These are phyloP conservation scores for Aristolochia fimbriata DNA, from an alignment of 164 flowering plant genomes.

Conservation along the genomic window DNA sequence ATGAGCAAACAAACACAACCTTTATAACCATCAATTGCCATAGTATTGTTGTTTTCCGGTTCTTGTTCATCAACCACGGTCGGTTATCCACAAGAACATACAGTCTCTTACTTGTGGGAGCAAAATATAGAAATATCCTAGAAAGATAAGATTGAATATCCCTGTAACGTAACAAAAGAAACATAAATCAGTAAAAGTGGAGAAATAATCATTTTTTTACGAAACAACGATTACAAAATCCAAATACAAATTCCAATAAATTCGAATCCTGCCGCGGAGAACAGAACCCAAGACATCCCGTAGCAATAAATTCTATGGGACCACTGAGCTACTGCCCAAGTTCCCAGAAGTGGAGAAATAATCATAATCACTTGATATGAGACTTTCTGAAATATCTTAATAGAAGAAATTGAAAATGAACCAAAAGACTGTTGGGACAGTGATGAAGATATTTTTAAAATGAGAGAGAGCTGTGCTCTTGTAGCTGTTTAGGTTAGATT, in stretches of 20 bases:
- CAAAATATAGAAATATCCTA: conserved; percentile 15
- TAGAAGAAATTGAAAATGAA: neutral
- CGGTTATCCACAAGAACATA: conserved; percentile 22
- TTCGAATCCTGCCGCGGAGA: too few species aligned
- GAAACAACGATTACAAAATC: too few species aligned
- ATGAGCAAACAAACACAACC: conserved; percentile 9
- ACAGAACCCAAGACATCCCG: too few species aligned
- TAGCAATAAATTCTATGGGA: too few species aligned
- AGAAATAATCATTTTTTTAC: too few species aligned
- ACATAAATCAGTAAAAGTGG: neutral
- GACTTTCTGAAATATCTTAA: neutral
- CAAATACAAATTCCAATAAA: too few species aligned
- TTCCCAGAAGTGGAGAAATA: too few species aligned
- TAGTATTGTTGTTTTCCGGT: conserved; percentile 14
- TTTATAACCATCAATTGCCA: conserved; percentile 26
- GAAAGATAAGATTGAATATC: conserved; percentile 29
- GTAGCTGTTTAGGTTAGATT: too few species aligned
- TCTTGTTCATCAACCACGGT: conserved; percentile 22
- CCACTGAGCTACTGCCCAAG: too few species aligned
- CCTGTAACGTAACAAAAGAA: conserved; percentile 10
- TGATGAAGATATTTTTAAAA: neutral
- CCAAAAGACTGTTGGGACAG: neutral
- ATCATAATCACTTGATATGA: neutral
- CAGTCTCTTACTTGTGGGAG: conserved; percentile 15
- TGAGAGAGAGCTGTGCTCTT: neutral